phyloP scores from a whole-genome alignment of 495 filamentous ascomycete genomes.

The Rostrohypoxylon terebratum region DNA sequence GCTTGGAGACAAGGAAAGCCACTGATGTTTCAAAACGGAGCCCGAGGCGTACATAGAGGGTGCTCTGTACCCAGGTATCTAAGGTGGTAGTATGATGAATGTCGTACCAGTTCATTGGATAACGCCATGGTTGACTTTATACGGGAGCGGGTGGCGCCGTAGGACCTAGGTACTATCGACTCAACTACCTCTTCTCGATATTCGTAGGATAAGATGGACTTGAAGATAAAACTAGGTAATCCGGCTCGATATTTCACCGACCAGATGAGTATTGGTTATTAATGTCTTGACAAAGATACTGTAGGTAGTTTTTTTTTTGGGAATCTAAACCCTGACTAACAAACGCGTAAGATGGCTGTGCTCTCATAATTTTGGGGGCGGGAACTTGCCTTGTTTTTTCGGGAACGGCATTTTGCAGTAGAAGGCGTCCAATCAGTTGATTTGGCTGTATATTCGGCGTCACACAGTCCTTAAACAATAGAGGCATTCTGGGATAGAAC shows the following conservation, averaged over 20 bases:
- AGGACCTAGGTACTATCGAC: no score
- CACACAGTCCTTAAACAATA: constrained; percentile 23
- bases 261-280: no score
- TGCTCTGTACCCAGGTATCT: background rate
- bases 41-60: no score
- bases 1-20: background rate
- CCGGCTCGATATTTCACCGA: no score
- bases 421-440: constrained; percentile 27
- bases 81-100: background rate
- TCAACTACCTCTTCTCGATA: no score
- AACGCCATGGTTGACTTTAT: background rate
- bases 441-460: constrained; percentile 6
- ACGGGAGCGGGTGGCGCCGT: background rate
- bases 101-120: background rate
- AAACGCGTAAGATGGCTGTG: background rate
- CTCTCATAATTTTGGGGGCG: background rate
- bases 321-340: no score
- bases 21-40: background rate
- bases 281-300: no score
- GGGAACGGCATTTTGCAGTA: constrained; percentile 20
- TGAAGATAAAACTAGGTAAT: no score
- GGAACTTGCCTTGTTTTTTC: background rate
- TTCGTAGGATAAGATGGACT: no score
- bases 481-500: background rate
- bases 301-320: no score